Base-by-base conservation (phyloP, 2,329 filamentous ascomycete species). In the Fusarium marasasianum region DNA sequence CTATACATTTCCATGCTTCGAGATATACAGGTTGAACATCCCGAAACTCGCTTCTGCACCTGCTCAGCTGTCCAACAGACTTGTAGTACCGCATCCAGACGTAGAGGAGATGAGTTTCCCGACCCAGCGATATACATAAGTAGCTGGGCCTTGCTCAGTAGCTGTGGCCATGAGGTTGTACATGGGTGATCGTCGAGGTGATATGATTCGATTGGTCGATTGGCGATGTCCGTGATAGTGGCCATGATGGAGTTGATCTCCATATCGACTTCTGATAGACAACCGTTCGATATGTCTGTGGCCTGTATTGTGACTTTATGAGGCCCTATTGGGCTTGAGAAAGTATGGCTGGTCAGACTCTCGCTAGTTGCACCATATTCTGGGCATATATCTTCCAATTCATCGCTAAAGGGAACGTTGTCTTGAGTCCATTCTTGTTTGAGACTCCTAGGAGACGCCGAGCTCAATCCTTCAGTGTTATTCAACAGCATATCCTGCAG, bases 221-320 rank as follows among this genome's bases (percentile, higher is more conserved):
- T 54, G 24, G 24, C 13, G 5, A 29, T 38, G 2, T 29, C 24
- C 4, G 33, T 54, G 20, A 29, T 54, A 4, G 13, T 38, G 24
- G 50, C 18, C 18, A 54, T 54, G 9, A 54, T 22, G 18, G 33
- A 5, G 2, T 29, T 54, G 18, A 54, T 38, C 10, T 54, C 18
- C 5, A 22, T 54, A 3, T 53, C n/a, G 33, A 53, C 9, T 7
- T 53, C 17, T 53, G n/a, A 4, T 5, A 24, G n/a, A 24, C 6
- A 6, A 0, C n/a, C 1, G 26, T 4, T 8, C 3, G 50, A 4
- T 11, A 2, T 14, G 3, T 37, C 18, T 20, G 8, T 12, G 0
- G 6, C n/a, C 13, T 4, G 17, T 13, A 5, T 15, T 8, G n/a
- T 11, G 13, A 15, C 8, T 4, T 24, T 12, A 4, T 15, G 5